Base-by-base conservation (phyloP, 176 grass and related monocot genomes). In the Eleusine indica region DNA sequence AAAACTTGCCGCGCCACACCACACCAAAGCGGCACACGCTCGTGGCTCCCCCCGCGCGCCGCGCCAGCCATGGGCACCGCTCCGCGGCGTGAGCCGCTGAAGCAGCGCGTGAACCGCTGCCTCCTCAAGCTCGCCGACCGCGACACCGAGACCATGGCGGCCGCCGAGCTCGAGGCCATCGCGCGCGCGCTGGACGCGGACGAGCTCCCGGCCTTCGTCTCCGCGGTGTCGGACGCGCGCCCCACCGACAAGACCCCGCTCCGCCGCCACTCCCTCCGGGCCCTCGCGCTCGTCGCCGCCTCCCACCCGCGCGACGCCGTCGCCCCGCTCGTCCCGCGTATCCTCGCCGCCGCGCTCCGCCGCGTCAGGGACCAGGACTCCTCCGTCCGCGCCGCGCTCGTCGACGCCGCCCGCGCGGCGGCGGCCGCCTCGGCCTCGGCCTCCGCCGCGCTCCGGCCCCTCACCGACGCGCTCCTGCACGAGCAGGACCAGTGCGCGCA, bases 401-500 rank as follows among this genome's bases (percentile, higher is more conserved):
- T 99, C 60, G 93, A 96, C 73, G 52, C 91, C 65, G 93, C 92
- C 17, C 89, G 96, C 42, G 92, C 96, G 70, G 92, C 92, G 3
- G 86, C 93, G 3, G 47, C 83, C 19, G 87, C 83, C 5, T 75
- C 94, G 13, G 30, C 77, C 2, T 89, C 85, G 12, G 60, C 78
- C 10, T 29, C 87, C 72, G 43, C 76, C 65, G 63, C 91, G 63
- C 89, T 99, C 19, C 87, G 78, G 6, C 91, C 96, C 1, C 76
- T 99, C 41, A 73, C 78, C 25, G 96, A 99, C 74, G 89, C 96
- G 28, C 89, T 99, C 66, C 82, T 99, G 15, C 96, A 99, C 91
- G 93, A 99, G 87, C 96, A 99, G 91, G 96, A 99, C 73, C 93
- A 96, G 75, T 91, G 91, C 87, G 91, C 91, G 19, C 96, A 99